phyloP scores from a whole-genome alignment of 495 filamentous ascomycete species.

The Aspergillus sparsus region DNA sequence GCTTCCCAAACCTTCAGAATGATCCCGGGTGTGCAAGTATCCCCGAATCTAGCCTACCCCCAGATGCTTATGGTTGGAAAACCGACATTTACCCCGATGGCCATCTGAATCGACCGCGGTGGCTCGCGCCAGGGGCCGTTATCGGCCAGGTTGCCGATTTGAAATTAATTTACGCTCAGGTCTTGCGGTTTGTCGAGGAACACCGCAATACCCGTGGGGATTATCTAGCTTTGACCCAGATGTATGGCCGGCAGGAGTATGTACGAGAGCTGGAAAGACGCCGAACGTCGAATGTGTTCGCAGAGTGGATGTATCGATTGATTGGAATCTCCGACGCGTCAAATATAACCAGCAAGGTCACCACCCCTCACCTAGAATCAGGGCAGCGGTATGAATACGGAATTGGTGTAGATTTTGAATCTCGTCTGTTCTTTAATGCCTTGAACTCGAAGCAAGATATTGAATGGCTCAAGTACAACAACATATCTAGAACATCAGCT shows the following conservation, averaged over 20 bases:
- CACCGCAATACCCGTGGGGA: constrained; percentile 41
- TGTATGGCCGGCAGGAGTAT: constrained; percentile 62
- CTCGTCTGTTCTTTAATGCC: constrained; percentile 55
- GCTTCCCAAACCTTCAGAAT: constrained; percentile 44
- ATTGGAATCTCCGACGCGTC: constrained; percentile 48
- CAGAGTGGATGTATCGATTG: constrained; percentile 46
- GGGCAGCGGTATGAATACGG: constrained; percentile 57
- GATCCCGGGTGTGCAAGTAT: constrained; percentile 56
- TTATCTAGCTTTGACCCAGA: constrained; percentile 54
- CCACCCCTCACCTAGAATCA: constrained; percentile 34
- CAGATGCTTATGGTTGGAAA: constrained; percentile 57
- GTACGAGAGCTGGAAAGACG: constrained; percentile 53
- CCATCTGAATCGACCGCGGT: constrained; percentile 50
- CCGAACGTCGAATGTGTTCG: constrained; percentile 37
- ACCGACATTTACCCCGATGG: constrained; percentile 48
- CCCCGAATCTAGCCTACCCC: constrained; percentile 56
- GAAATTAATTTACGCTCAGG: constrained; percentile 51
- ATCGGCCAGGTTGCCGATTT: constrained; percentile 56
- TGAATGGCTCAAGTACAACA: constrained; percentile 51
- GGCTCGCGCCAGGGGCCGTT: constrained; percentile 51
- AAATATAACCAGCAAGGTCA: constrained; percentile 47
- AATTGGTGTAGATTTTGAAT: constrained; percentile 59
- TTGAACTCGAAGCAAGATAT: constrained; percentile 45
- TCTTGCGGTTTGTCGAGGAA: constrained; percentile 45
- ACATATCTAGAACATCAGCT: constrained; percentile 41